A percentile compares a stretch with the other conserved stretches of the same genome.
Evolutionary conservation across 176 grass and related monocot genomes (phyloP).

Genomic region (Hordeum marinum): DNA sequence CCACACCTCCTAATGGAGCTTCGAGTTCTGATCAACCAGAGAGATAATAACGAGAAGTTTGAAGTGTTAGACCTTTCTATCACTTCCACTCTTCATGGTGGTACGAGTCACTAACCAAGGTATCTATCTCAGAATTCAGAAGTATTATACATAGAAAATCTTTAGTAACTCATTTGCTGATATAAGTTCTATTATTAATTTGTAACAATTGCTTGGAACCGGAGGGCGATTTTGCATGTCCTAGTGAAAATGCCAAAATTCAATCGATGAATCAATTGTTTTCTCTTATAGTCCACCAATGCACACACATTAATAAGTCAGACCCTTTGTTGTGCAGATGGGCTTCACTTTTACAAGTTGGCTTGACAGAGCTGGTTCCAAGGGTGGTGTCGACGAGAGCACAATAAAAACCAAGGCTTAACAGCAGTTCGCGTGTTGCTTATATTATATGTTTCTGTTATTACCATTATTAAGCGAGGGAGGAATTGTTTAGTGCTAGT

Average conservation of each 20-base stretch:
- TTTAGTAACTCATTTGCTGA: background rate
- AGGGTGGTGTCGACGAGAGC: background rate
- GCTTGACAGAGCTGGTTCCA: conserved; percentile 29
- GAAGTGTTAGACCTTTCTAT: conserved; percentile 38
- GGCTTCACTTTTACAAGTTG: conserved; percentile 32
- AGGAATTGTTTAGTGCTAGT: conserved; percentile 24
- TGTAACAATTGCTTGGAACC: background rate
- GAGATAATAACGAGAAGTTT: conserved; percentile 35
- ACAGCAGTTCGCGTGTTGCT: conserved; percentile 33
- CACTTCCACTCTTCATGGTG: conserved; percentile 23
- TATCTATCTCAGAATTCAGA: conserved; percentile 16
- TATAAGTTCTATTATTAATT: background rate
- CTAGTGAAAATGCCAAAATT: background rate
- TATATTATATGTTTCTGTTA: conserved; percentile 30
- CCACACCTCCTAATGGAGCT: conserved; percentile 56
- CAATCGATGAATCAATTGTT: background rate
- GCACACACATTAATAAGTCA: background rate
- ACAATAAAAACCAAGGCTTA: conserved; percentile 46
- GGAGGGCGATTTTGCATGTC: background rate
- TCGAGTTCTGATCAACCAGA: conserved; percentile 78
- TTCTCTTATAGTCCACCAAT: background rate
- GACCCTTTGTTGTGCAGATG: conserved; percentile 25
- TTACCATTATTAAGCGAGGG: conserved; percentile 38
- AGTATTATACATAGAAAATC: background rate
- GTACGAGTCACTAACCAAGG: conserved; percentile 64